These are phyloP conservation scores for Fremontodendron californicum DNA, from an alignment of 345 rosid species.

Conservation along the genomic window DNA sequence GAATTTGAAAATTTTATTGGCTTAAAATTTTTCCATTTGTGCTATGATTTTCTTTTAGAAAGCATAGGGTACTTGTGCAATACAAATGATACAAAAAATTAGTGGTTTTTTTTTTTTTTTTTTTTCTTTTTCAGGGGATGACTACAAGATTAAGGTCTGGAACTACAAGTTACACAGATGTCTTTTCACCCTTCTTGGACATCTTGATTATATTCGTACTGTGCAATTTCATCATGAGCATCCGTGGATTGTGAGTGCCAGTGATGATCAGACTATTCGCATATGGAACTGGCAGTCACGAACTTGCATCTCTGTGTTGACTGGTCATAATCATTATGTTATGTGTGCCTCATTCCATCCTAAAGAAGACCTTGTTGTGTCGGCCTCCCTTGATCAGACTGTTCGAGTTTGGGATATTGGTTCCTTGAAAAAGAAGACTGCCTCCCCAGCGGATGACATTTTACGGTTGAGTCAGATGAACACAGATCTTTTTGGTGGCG, in stretches of 20 bases:
- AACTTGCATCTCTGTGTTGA: conserved; percentile 87
- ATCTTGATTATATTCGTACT: conserved; percentile 92
- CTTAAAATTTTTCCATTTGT: not conserved
- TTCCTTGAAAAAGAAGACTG: conserved; percentile 80
- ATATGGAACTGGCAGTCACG: conserved; percentile 99
- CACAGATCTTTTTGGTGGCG: conserved; percentile 88
- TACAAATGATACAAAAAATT: not conserved
- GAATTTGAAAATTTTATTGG: not conserved
- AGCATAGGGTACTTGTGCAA: not conserved
- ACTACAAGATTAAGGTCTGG: conserved; percentile 97
- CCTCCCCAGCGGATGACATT: conserved; percentile 87
- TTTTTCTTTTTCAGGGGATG: conserved; percentile 91
- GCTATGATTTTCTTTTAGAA: not conserved
- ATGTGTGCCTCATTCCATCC: conserved; percentile 99
- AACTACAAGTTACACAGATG: conserved; percentile 89
- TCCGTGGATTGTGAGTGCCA: conserved; percentile 99
- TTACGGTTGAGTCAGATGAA: conserved; percentile 90
- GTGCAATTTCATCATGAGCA: conserved; percentile 95
- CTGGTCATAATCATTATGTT: conserved; percentile 97
- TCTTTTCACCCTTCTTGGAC: conserved; percentile 92
- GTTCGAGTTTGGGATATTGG: conserved; percentile 99
- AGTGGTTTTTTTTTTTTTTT: conserved; percentile 25
- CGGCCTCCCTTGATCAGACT: conserved; percentile 95
- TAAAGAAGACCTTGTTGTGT: conserved; percentile 93
- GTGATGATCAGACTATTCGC: conserved; percentile 97